Conservation (phyloP, 768 basidiomycete genomes). For the Auricularia sp. region DNA sequence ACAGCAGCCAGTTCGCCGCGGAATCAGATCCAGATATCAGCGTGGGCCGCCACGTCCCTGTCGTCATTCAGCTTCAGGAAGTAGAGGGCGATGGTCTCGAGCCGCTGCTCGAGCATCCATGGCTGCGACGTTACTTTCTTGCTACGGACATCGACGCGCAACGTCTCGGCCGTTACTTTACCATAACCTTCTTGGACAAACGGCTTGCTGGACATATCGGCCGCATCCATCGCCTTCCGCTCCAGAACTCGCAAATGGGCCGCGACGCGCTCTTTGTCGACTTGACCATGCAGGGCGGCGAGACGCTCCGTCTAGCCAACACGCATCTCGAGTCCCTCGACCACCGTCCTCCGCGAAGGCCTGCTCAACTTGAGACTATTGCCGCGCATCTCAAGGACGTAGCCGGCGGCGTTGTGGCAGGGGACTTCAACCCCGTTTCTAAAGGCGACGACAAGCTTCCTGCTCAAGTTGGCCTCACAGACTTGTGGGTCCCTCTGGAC, state of each 20-base stretch:
- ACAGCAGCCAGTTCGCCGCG: background rate
- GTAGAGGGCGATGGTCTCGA: background rate
- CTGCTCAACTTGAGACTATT: background rate
- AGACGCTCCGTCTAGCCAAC: background rate
- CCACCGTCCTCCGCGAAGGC: background rate
- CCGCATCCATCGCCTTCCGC: background rate
- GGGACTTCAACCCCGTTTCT: background rate
- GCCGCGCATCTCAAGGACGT: background rate
- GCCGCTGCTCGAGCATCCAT: background rate
- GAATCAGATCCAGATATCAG: background rate
- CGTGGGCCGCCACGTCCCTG: background rate
- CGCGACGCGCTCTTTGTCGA: background rate
- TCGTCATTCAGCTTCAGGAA: background rate
- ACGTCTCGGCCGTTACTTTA: background rate
- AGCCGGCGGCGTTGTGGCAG: background rate
- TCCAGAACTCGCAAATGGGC: background rate
- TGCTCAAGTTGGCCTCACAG: background rate
- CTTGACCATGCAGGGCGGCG: background rate
- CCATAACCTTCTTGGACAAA: background rate
- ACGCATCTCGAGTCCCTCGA: background rate
- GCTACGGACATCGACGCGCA: background rate
- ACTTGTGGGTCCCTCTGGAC: background rate
- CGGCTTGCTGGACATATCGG: background rate
- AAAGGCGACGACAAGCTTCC: background rate
- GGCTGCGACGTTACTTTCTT: background rate